Evolutionary conservation across 2,329 filamentous ascomycete genomes (phyloP), one percentile per base, ranked within the genome.

Genomic region (Seiridium unicorne): DNA sequence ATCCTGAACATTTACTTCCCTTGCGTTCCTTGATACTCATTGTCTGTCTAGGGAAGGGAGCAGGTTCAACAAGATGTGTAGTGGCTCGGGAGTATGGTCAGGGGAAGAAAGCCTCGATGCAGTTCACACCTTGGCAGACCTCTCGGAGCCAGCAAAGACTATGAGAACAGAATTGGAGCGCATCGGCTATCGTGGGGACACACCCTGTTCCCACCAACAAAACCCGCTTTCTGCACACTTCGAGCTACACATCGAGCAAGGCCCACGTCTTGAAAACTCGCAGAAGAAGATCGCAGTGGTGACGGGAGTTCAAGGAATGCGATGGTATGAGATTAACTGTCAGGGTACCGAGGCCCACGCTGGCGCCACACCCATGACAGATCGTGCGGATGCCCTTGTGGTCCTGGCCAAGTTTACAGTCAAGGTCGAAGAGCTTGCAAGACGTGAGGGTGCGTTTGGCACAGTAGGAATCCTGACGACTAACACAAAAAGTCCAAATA

Each of bases 331-430:
- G 18, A 61, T 75, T 3, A 60, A 68, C n/a, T 70, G 75, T 2
- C 59, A 57, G 9, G 73, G 74, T 1, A 63, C 66, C 5, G 69
- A 72, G 61, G 71, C 69, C 1, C 74, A 78, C 57, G 73, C 74
- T 4, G 70, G 69, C 11, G 70, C 68, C 1, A 70, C 69, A 34
- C 66, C 69, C 0, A 69, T 72, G 66, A 51, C 65, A 26, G 58
- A 61, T 9, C 63, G 70, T 3, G 61, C 57, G 42, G 70, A 73
- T 58, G 63, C 65, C 3, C 55, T 73, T 2, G 53, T 71, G 3
- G 68, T 60, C 2, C 61, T 66, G 8, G 61, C 64, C 8, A 58
- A 62, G 36, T 62, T 69, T 47, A 63, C 31, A 36, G 51, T 54
- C 32, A n/a, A 31, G n/a, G 34, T 13, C 36, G n/a, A 26, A 13